Evolutionary conservation across 2,329 filamentous ascomycete genomes (phyloP), one percentile per base, ranked within the genome.

Genomic region (Berkeleyomyces rouxiae): DNA sequence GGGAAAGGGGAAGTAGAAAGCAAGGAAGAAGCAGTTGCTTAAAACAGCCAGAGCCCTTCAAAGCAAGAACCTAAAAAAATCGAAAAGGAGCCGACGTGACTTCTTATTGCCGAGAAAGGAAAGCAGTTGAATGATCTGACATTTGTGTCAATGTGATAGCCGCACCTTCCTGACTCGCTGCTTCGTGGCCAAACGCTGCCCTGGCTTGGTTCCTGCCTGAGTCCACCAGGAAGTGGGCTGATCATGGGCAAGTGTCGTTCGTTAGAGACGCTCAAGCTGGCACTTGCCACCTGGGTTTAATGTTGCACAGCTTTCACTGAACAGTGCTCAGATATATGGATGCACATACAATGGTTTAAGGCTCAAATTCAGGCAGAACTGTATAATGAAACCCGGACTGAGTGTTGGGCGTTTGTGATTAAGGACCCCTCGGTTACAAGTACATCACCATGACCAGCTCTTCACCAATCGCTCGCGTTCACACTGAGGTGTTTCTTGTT

Each of bases 191-290:
- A 39, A 59, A 47, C 58, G 31, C 31, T 43, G 47, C 51, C 11
- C 44, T 44, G 47, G 58, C 39, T 37, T 47, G 47, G 40, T 55
- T 31, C 51, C 51, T 55, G 49, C 62, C 51, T 53, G 51, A 53
- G 62, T 61, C 58, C n/a, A 39, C 40, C 36, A 43, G 43, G 53
- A 64, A 64, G 59, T 64, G 62, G 62, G 62, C 62, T 64, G 62
- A 64, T 64, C 40, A 61, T 64, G 62, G 51, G 44, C 39, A 36
- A 64, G 62, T 64, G 62, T 64, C 62, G 62, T 64, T 64, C 62
- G 62, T 64, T 64, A 58, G 58, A 40, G 44, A 7, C n/a, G 13
- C 5, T n/a, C 13, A 33, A 37, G 51, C 61, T 61, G 51, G 59
- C 49, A 64, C 62, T 40, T 23, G 11, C 49, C 58, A 39, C 33